Base-by-base conservation (phyloP, 805 yeast genomes). In the Candida ovalis region DNA sequence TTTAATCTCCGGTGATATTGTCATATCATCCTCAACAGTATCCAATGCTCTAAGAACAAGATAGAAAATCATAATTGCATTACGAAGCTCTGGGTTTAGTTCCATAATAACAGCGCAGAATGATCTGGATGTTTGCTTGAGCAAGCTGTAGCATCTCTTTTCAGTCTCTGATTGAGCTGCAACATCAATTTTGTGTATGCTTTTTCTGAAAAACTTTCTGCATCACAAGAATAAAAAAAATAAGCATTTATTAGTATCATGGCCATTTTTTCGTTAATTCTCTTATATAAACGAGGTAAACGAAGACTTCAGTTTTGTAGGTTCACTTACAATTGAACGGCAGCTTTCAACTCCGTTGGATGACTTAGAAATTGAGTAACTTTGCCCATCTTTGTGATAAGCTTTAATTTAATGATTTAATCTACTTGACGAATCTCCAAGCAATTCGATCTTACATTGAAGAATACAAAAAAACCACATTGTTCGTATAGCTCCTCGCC, bases 11-110 rank as follows among this genome's bases (percentile, higher is more conserved):
- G 86, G 82, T 52, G 80, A 84, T 49, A 94, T 71, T 8, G 94
- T 78, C 95, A 90, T 90, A 66, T 94, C 98, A 67, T 94, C 99
- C 67, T 94, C 99, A 47, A 94, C 77, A 1, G 99, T 94, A 63
- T 94, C 99, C 59, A 94, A 77, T 1, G 96, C 99, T 51, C 99
- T 78, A 54, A 94, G 71, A 21, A 90, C 76, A 47, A 94, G 68
- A 67, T 94, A 94, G 69, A 94, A 94, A 5, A 94, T 50, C 90
- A 82, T 83, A 52, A 88, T 77, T 1, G 86, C 87, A 54, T 82
- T 82, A 55, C 96, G 79, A 54, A 94, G 72, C 60, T 90, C 96
- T 0, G 97, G 97, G 63, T 89, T 85, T 50, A 94, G 76, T 65
- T 94, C 96, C 73, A 78, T 77, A 60, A 92, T 92, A 21, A 94